Percentiles rank a stretch among this genome's conserved stretches.
phyloP scores from a whole-genome alignment of 768 basidiomycete genomes.

The Russula emetica region DNA sequence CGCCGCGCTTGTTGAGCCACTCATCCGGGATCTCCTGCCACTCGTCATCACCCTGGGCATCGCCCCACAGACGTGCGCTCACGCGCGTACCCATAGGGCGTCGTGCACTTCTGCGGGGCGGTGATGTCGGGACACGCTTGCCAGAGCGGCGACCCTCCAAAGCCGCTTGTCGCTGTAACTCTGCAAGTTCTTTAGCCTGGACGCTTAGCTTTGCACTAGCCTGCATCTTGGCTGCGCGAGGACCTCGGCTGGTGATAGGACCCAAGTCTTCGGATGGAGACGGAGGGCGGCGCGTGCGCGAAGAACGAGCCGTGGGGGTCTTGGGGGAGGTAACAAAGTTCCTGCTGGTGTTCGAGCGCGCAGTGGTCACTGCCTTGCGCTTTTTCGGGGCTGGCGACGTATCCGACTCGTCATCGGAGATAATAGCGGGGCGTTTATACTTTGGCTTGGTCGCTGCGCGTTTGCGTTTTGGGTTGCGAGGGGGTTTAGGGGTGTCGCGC shows the following conservation, averaged over 20 bases:
- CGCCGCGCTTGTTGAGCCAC: slow-evolving; percentile 46
- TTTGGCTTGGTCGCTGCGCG: slow-evolving; percentile 36
- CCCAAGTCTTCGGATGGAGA: slow-evolving; percentile 10
- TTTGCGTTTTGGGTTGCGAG: slow-evolving; percentile 41
- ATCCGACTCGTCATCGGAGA: slow-evolving; percentile 30
- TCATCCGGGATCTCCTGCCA: slow-evolving; percentile 81
- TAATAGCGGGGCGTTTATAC: slow-evolving; percentile 19
- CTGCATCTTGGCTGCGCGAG: slow-evolving; percentile 64
- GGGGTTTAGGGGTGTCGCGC: slow-evolving; percentile 54
- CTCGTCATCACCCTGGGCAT: slow-evolving; percentile 42
- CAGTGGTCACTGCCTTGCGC: slow-evolving; percentile 25
- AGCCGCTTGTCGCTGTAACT: slow-evolving; percentile 51
- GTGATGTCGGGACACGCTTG: slow-evolving; percentile 17
- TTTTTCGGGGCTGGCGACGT: slow-evolving; percentile 28
- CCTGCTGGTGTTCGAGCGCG: slow-evolving; percentile 16
- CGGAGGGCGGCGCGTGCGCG: slow-evolving; percentile 14
- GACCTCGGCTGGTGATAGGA: slow-evolving; percentile 39
- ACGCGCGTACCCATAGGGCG: slow-evolving; percentile 52
- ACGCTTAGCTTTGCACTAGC: slow-evolving; percentile 66
- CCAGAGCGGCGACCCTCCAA: slow-evolving; percentile 28
- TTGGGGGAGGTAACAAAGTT: slow-evolving; percentile 7
- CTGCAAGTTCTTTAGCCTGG: slow-evolving; percentile 65
- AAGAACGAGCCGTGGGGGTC: slow-evolving; percentile 12
- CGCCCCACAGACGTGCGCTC: slow-evolving; percentile 61
- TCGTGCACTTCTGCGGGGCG: slow-evolving; percentile 29